These are phyloP conservation scores for Emericellopsis atlantica DNA, from an alignment of 2,329 filamentous ascomycete genomes.

Conservation along the genomic window DNA sequence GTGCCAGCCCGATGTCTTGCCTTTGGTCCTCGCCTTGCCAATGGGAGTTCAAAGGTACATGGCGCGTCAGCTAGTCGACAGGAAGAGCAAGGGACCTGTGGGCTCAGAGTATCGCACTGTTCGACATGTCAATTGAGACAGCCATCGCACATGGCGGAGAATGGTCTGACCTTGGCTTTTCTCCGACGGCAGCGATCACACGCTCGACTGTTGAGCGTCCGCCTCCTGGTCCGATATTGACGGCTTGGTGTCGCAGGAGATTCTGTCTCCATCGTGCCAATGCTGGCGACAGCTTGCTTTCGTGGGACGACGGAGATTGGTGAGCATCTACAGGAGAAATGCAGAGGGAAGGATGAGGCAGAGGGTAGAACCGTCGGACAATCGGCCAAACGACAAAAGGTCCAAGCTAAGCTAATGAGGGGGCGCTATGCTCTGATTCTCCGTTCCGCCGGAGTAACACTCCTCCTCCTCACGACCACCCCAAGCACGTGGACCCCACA, in stretches of 20 bases:
- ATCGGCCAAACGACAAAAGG: too few species aligned
- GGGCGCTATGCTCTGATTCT: too few species aligned
- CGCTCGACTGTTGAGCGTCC: slow-evolving; percentile 13
- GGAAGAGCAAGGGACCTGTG: slow-evolving; percentile 10
- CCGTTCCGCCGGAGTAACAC: too few species aligned
- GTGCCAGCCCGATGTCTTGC: slow-evolving; percentile 4
- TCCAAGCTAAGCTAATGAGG: too few species aligned
- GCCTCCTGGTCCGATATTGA: slow-evolving; percentile 3
- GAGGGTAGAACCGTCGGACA: too few species aligned
- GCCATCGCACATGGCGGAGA: background rate
- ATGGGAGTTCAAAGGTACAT: slow-evolving; percentile 24
- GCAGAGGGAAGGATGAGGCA: too few species aligned
- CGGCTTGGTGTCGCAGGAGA: background rate
- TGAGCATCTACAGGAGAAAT: too few species aligned
- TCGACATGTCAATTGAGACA: background rate
- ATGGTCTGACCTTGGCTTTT: slow-evolving; percentile 18
- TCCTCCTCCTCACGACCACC: too few species aligned
- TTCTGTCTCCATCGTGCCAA: too few species aligned
- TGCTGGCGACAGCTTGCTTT: too few species aligned
- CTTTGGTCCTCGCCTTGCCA: slow-evolving; percentile 24
- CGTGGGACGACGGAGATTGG: too few species aligned
- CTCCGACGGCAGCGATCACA: slow-evolving; percentile 22
- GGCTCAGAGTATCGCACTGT: slow-evolving; percentile 3
- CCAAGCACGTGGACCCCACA: too few species aligned
- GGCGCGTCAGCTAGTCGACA: slow-evolving; percentile 17